Percentiles rank a stretch among this genome's conserved stretches.
Evolutionary conservation across 768 basidiomycete species (phyloP).

Genomic region (Amylocystis lapponica): DNA sequence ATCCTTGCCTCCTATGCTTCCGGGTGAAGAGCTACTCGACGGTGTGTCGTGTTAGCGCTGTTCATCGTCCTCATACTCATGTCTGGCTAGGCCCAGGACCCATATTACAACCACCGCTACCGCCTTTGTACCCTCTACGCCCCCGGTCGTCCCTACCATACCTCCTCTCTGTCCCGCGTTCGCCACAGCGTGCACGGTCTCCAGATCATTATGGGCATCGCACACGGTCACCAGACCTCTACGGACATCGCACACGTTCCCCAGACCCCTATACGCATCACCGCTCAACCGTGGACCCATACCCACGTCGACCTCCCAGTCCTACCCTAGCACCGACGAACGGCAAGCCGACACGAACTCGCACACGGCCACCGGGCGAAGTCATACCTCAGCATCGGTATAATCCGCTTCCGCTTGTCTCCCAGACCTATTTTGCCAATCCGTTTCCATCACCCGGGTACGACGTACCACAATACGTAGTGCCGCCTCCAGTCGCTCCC

Average conservation of each 20-base stretch:
- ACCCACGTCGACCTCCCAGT: conserved; percentile 12
- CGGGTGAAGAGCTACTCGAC: no score
- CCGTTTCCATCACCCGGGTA: conserved; percentile 19
- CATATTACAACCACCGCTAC: no score
- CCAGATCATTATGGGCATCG: no score
- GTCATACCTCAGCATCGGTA: conserved; percentile 1
- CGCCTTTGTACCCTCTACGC: no score
- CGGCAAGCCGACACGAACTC: conserved; percentile 15
- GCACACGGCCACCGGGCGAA: conserved; percentile 1
- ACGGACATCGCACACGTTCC: background rate
- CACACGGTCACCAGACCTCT: background rate
- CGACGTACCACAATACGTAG: conserved; percentile 32
- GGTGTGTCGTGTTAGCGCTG: no score
- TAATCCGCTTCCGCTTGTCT: conserved; percentile 1
- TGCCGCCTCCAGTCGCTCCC: conserved; percentile 10
- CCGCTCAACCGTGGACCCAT: conserved; percentile 9
- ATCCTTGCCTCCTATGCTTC: no score
- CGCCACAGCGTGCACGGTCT: no score
- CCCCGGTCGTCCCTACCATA: no score
- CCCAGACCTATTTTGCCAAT: background rate
- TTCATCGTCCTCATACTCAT: no score
- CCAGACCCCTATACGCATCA: conserved; percentile 5
- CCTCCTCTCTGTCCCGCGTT: no score
- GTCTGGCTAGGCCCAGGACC: no score
- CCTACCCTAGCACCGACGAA: conserved; percentile 7